Base-by-base conservation (phyloP, 495 filamentous ascomycete species). In the Hypoxylon crocopeplum region DNA sequence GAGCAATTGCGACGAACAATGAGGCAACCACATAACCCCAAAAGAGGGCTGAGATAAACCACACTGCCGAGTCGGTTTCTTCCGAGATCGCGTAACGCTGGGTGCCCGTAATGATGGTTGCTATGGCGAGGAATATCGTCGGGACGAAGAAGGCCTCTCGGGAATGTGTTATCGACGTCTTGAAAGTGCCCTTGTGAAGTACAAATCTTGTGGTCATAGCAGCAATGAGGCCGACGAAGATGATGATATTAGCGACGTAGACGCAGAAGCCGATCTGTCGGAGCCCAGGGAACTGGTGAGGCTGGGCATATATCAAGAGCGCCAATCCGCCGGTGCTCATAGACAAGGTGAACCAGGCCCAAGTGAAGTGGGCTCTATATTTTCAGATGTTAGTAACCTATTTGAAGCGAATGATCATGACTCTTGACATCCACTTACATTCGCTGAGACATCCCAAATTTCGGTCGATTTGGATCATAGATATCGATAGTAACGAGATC, bases 321-420 rank as follows among this genome's bases (percentile, higher is more conserved):
- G 87, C 81, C 3, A 89, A 65, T 5, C 85, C 86, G n/a, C 84
- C 83, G 2, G 82, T 86, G 36, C 83, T 84, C 84, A 88, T 88
- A 8, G 67, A 48, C n/a, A 84, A 64, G 19, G 83, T 86, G 62
- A 85, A 90, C 84, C 84, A 88, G 16, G 84, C 84, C 82, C 84
- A 88, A n/a, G 86, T 88, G 59, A 88, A 87, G 62, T 88, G 86
- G 49, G 50, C 45, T 54, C 56, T 60, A 36, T 16, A 11, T 24
- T 7, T 30, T 16, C 13, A 20, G 8, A 30, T 21, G 15, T 54
- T 13, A 54, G 40, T 22, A 20, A 27, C n/a, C n/a, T n/a, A n/a
- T 22, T 16, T 38, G 20, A 22, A 22, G 3, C 34, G 5, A 12
- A 13, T 19, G 0, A 16, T 42, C 1, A 25, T 10, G 15, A 7